Percentiles rank a stretch among this genome's conserved stretches.
These are phyloP conservation scores for Lentinula novae-zelandiae DNA, from an alignment of 1,284 basidiomycete species.

Conservation along the genomic window DNA sequence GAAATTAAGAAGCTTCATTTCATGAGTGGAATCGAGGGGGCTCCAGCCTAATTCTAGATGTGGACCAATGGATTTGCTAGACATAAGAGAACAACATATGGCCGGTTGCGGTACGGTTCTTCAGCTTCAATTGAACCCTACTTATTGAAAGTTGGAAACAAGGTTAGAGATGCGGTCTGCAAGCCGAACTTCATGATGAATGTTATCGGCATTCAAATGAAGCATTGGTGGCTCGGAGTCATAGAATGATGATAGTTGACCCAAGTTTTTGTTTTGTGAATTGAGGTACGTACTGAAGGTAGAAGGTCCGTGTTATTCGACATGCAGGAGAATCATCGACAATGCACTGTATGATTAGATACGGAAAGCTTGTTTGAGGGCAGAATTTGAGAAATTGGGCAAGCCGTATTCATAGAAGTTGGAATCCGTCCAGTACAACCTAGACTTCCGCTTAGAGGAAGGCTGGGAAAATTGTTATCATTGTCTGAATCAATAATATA, in stretches of 20 bases:
- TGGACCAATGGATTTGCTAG: background rate
- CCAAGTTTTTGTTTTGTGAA: too few species aligned
- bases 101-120: too few species aligned
- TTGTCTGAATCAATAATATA: too few species aligned
- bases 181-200: background rate
- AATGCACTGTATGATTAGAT: too few species aligned
- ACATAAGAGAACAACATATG: background rate
- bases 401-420: background rate
- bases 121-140: too few species aligned
- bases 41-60: slow-evolving; percentile 1
- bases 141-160: background rate
- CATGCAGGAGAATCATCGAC: too few species aligned
- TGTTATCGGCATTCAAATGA: background rate
- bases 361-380: background rate
- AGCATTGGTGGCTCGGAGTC: too few species aligned
- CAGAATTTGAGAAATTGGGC: background rate
- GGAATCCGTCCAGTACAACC: background rate
- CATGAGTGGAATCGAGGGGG: background rate
- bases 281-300: too few species aligned
- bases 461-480: background rate
- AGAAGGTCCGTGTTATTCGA: too few species aligned
- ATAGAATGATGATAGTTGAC: too few species aligned
- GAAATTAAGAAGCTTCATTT: background rate
- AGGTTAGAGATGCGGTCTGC: background rate
- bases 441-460: background rate